A percentile compares a stretch with the other conserved stretches of the same genome.
Evolutionary conservation across 768 basidiomycete genomes (phyloP).

Genomic region (Dioszegia crocea): DNA sequence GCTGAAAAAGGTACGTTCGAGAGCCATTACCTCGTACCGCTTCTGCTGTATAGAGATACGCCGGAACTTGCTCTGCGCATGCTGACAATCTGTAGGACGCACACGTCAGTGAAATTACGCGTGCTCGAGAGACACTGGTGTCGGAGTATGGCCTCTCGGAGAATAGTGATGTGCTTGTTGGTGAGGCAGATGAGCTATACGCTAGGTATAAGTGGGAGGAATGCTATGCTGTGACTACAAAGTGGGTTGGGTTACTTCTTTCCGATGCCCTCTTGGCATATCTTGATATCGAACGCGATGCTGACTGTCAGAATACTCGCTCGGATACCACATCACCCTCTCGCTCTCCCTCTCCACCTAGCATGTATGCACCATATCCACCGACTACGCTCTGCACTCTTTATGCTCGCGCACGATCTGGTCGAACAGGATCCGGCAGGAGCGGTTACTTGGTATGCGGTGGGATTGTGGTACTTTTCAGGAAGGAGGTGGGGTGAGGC

Average conservation of each 20-base stretch:
- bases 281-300: too few relatives aligned
- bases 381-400: constrained; percentile 84
- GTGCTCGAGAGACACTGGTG: constrained; percentile 71
- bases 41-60: too few relatives aligned
- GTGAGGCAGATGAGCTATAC: constrained; percentile 85
- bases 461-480: constrained; percentile 92
- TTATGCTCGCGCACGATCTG: constrained; percentile 92
- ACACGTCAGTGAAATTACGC: constrained; percentile 72
- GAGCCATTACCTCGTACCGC: too few relatives aligned
- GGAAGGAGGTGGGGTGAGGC: constrained; percentile 84
- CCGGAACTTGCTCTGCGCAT: too few relatives aligned
- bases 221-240: constrained; percentile 79
- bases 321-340: constrained; percentile 76
- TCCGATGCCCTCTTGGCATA: too few relatives aligned
- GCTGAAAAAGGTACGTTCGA: constrained; percentile 63
- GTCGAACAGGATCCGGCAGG: constrained; percentile 91
- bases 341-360: constrained; percentile 88
- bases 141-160: constrained; percentile 79
- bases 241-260: constrained; percentile 54
- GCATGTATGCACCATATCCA: constrained; percentile 97
- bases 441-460: constrained; percentile 95
- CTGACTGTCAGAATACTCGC: constrained; percentile 65
- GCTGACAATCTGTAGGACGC: constrained; percentile 54
- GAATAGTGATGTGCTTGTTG: constrained; percentile 87
- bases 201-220: constrained; percentile 87